phyloP scores from a whole-genome alignment of 805 yeast species.

The Kodamaea hsintzibuensis region DNA sequence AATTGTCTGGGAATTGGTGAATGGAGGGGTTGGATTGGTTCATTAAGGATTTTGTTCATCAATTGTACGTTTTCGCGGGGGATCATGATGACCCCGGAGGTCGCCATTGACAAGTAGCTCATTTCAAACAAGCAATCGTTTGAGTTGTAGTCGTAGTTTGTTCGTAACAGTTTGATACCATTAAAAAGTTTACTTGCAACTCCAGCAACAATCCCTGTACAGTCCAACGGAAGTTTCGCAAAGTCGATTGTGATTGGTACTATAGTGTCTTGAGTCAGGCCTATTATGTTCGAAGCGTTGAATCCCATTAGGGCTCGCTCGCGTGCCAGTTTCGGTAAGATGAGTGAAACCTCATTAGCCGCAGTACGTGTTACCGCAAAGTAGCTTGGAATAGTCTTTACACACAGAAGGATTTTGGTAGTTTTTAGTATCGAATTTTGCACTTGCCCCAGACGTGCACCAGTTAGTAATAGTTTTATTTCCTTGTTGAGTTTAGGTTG shows the following conservation, averaged over 20 bases:
- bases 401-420: slow-evolving; percentile 35
- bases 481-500: slow-evolving; percentile 45
- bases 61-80: slow-evolving; percentile 48
- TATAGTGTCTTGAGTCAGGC: slow-evolving; percentile 56
- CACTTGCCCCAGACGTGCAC: slow-evolving; percentile 55
- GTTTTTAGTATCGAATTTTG: slow-evolving; percentile 43
- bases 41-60: slow-evolving; percentile 24
- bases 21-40: slow-evolving; percentile 3
- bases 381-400: slow-evolving; percentile 36
- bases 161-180: slow-evolving; percentile 22
- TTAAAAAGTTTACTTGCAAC: slow-evolving; percentile 52
- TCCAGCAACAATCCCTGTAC: slow-evolving; percentile 68
- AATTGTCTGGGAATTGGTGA: neutral
- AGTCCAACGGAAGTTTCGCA: slow-evolving; percentile 52
- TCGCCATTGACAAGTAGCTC: slow-evolving; percentile 62
- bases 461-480: slow-evolving; percentile 51
- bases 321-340: slow-evolving; percentile 44
- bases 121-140: slow-evolving; percentile 41
- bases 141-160: slow-evolving; percentile 2
- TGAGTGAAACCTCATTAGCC: slow-evolving; percentile 48
- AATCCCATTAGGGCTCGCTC: slow-evolving; percentile 41
- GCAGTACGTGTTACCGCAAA: slow-evolving; percentile 57
- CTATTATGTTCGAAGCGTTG: slow-evolving; percentile 45
- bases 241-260: slow-evolving; percentile 60
- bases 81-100: slow-evolving; percentile 58